Evolutionary conservation across 1,139 yeast genomes (phyloP), one percentile per base, ranked within the genome.

Genomic region (Diutina mesorugosa): DNA sequence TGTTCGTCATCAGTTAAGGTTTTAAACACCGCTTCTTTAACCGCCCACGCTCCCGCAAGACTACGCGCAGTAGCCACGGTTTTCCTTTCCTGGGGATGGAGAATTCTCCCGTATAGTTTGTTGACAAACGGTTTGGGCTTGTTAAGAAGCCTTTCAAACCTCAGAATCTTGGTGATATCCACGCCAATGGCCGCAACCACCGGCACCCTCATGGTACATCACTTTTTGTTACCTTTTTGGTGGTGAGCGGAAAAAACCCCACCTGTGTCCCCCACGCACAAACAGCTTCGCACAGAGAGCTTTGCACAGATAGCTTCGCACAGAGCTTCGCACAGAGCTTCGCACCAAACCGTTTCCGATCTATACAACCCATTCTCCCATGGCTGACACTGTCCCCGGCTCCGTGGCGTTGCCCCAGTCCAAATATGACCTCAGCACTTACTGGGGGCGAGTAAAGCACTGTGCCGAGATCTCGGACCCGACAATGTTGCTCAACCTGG

Each of bases 381-480:
- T 90, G 97, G 96, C 97, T 1, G 87, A 96, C 16, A 83, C 96
- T 6, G 80, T 90, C 53, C 83, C 90, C 8, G 97, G 97, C 16
- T 83, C 87, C 12, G 80, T 88, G 52, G 77, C 87, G 0, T 74
- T 90, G 47, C 97, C 97, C 5, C 83, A 78, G 59, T 89, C 97
- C 12, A 80, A 78, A 60, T 87, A 83, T 69, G 96, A 93, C 68
- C 74, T 91, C 51, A 65, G 79, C 58, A 83, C 97, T 0, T 93
- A 93, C 70, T 80, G 88, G 85, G 99, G 99, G 14, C 80, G 99
- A 64, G 98, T 93, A 56, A 81, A 83, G 67, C 98, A 93, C 67
- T 89, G 97, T 70, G 90, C 96, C 10, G 95, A 87, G 61, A 87
- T 93, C 58, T 85, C 96, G 1, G 97, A 90, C 65, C 99, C 98